A percentile compares a stretch with the other conserved stretches of the same genome.
phyloP scores from a whole-genome alignment of 1,284 basidiomycete genomes.

The Neonothopanus nambi region DNA sequence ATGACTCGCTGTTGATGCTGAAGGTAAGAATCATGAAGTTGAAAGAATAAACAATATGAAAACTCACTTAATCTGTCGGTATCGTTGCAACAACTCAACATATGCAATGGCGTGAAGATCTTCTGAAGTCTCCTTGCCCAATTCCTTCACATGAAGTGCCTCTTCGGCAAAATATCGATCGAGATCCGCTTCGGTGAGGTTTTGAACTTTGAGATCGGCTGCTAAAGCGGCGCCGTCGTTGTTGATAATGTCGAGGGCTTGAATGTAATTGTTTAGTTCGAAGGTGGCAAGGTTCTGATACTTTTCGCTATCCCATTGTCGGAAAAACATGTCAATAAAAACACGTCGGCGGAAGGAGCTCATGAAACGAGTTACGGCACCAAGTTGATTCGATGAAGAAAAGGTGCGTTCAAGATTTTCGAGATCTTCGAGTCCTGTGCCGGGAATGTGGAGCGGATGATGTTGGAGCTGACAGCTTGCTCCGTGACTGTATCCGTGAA shows the following conservation, averaged over 20 bases:
- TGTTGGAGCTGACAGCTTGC: constrained; percentile 29
- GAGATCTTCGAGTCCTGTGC: constrained; percentile 35
- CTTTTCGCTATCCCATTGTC: constrained; percentile 23
- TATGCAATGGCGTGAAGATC: constrained; percentile 19
- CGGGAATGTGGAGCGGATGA: constrained; percentile 30
- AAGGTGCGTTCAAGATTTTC: constrained; percentile 33
- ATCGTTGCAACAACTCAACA: constrained; percentile 20
- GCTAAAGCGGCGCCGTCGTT: constrained; percentile 16
- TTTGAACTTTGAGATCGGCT: background rate
- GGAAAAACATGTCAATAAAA: constrained; percentile 24
- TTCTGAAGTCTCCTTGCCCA: constrained; percentile 17
- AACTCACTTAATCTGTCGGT: constrained; percentile 18
- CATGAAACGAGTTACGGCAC: constrained; percentile 20
- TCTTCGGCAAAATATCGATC: background rate
- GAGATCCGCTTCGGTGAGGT: background rate
- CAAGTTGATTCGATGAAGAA: constrained; percentile 30
- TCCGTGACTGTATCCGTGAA: constrained; percentile 34
- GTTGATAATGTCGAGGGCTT: background rate
- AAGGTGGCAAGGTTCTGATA: constrained; percentile 16
- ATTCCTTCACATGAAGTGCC: constrained; percentile 17
- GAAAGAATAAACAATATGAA: background rate
- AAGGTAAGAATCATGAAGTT: too few relatives aligned
- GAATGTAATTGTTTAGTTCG: background rate
- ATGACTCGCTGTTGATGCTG: too few relatives aligned
- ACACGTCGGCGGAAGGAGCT: constrained; percentile 28